Conservation (phyloP, 2,329 filamentous ascomycete species). For the Colletotrichum lupini region DNA sequence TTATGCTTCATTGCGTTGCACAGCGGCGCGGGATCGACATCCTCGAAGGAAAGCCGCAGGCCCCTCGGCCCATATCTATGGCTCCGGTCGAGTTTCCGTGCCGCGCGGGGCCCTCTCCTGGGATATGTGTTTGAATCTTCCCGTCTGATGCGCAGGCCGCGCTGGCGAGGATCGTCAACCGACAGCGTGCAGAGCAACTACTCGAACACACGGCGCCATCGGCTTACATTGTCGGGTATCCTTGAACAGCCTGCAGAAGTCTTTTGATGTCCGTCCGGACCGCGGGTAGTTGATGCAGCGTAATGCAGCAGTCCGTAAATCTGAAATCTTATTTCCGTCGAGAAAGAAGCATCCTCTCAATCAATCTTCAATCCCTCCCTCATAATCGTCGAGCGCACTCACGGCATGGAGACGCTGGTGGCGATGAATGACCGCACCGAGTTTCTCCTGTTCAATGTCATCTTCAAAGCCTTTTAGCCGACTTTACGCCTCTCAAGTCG, state of each 20-base stretch:
- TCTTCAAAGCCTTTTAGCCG: not conserved
- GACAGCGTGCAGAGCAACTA: not conserved
- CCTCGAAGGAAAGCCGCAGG: constrained; percentile 1
- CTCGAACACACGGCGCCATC: not conserved
- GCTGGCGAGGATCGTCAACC: too few relatives aligned
- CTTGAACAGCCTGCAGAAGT: not conserved
- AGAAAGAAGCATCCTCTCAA: not conserved
- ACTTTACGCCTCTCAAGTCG: not conserved
- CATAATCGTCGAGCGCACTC: too few relatives aligned
- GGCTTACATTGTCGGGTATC: not conserved
- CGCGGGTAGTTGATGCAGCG: not conserved
- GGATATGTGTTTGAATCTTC: too few relatives aligned
- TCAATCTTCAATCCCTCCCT: too few relatives aligned
- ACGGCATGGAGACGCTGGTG: too few relatives aligned
- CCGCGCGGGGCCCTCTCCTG: not conserved
- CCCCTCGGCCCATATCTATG: not conserved
- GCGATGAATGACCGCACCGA: not conserved
- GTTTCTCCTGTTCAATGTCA: too few relatives aligned
- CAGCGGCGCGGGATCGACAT: not conserved
- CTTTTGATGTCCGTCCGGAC: too few relatives aligned
- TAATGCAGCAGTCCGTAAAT: not conserved
- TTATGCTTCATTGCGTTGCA: constrained; percentile 4
- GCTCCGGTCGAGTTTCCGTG: not conserved
- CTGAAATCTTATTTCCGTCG: not conserved
- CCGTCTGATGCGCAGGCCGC: too few relatives aligned